Base-by-base conservation (phyloP, 257 asterid genomes). In the Schizonepeta tenuifolia region DNA sequence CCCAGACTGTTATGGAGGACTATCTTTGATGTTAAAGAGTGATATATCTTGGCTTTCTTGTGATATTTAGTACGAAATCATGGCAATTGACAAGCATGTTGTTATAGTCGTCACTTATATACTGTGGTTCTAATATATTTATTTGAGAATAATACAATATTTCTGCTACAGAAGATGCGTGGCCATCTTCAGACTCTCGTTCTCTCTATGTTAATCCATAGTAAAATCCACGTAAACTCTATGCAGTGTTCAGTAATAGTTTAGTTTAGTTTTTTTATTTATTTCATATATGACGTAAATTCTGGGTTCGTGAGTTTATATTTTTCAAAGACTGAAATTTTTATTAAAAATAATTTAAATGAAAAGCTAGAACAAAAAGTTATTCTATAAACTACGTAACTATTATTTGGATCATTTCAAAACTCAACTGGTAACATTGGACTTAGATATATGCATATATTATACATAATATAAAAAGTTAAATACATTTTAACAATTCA, bases 21-120 rank as follows among this genome's bases (percentile, higher is more conserved):
- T 7, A 49, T 59, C 47, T 40, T 13, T 49, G n/a, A 69, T 63
- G 74, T 26, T 69, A 12, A 50, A 33, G 65, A 67, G 70, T 28
- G 43, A 38, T 49, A 43, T 69, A 53, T 69, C 64, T 77, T 58
- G 74, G 36, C 68, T 43, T 64, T 58, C 24, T 63, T 46, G 58
- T 38, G 15, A 75, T 20, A 22, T 67, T 51, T 68, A 76, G 55
- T 53, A 49, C 13, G 56, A 62, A 21, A 69, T 55, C 67, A 62
- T 66, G 77, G 26, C 50, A 33, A 51, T 40, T 65, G 77, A 36
- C 57, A 33, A 41, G 51, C 73, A 47, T 69, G 69, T 13, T 64
- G 60, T 21, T 15, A 64, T 64, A 41, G n/a, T 65, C 57, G 26
- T 65, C 57, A 15, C 58, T 14, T 31, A 18, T 50, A 57, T 18